Evolutionary conservation across 441 rosid genomes (phyloP), one percentile per base, ranked within the genome.

Genomic region (Capsella rubella): DNA sequence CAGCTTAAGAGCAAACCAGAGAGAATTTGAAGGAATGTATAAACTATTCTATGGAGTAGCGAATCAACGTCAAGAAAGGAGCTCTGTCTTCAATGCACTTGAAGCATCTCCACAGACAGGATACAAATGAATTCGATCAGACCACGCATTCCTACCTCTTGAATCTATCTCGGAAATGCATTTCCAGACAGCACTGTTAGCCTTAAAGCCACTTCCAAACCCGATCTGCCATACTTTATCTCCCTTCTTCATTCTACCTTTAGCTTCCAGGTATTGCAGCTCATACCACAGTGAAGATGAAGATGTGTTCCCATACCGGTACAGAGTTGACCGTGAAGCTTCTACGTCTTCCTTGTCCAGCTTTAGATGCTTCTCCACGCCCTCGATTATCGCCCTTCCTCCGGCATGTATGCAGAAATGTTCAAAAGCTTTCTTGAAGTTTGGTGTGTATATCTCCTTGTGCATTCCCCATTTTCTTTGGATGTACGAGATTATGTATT

Each of bases 391-490:
- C 1, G 89, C 86, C 46, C 84, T 84, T 40, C 92, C 90, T 18
- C 88, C 92, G 0, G 90, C 91, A 66, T 89, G 94, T 76, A 86
- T 81, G 42, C 92, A 89, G 76, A 87, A 84, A 82, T 86, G 92
- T 58, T 89, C 77, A 52, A 89, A 86, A 39, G 86, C 90, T 79
- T 85, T 89, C 83, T 82, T 87, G 78, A 89, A 86, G 64, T 85
- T 82, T 0, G 92, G 92, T 54, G 86, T 76, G 55, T 74, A 80
- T 3, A 61, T 3, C 66, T 77, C 85, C 37, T 79, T 72, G 37
- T 71, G 57, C 25, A 28, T 18, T 60, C 75, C 51, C 31, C 53
- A 42, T 62, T 62, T 84, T 63, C 59, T 51, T 55, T 51, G 50
- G 37, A 86, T 27, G 9, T 75, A 51, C 14, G 84, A 80, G 79